Percentiles rank a stretch among this genome's conserved stretches.
These are phyloP conservation scores for Neospora caninum DNA, from an alignment of 169 alveolate genomes.

Conservation along the genomic window DNA sequence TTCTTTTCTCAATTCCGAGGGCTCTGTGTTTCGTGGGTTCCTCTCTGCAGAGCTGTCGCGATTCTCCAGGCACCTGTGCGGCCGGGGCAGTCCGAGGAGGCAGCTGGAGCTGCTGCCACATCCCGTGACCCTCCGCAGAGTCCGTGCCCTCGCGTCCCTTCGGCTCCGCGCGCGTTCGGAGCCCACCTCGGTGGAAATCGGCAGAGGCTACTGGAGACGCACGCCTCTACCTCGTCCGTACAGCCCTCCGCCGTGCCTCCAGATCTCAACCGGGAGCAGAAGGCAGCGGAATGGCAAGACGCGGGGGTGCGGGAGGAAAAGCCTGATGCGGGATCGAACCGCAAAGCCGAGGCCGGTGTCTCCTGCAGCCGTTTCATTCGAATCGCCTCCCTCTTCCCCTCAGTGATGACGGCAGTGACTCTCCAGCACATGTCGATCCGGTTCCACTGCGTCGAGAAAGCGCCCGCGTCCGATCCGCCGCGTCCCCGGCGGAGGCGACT, in stretches of 20 bases:
- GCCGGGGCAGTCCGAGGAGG: not conserved
- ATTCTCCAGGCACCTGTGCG: not conserved
- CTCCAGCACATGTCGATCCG: slow-evolving; percentile 15
- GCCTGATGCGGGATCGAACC: not conserved
- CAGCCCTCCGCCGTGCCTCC: too few relatives aligned
- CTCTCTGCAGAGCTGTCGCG: not conserved
- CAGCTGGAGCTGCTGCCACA: not conserved
- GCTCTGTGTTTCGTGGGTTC: not conserved
- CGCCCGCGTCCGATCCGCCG: not conserved
- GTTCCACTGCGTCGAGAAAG: not conserved
- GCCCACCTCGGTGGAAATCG: too few relatives aligned
- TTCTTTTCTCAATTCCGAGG: too few relatives aligned
- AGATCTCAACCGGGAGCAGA: too few relatives aligned
- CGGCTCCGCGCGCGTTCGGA: too few relatives aligned
- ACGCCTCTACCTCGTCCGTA: too few relatives aligned
- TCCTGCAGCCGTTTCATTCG: not conserved
- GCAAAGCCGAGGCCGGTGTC: not conserved
- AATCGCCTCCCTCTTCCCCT: not conserved
- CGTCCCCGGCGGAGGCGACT: not conserved
- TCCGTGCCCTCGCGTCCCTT: not conserved
- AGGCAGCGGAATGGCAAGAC: too few relatives aligned
- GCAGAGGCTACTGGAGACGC: too few relatives aligned
- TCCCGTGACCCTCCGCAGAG: not conserved
- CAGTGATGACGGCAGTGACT: not conserved
- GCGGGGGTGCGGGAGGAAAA: too few relatives aligned